A percentile compares a stretch with the other conserved stretches of the same genome.
Conservation (phyloP, 495 filamentous ascomycete genomes). For the Lepidopterella palustris region DNA sequence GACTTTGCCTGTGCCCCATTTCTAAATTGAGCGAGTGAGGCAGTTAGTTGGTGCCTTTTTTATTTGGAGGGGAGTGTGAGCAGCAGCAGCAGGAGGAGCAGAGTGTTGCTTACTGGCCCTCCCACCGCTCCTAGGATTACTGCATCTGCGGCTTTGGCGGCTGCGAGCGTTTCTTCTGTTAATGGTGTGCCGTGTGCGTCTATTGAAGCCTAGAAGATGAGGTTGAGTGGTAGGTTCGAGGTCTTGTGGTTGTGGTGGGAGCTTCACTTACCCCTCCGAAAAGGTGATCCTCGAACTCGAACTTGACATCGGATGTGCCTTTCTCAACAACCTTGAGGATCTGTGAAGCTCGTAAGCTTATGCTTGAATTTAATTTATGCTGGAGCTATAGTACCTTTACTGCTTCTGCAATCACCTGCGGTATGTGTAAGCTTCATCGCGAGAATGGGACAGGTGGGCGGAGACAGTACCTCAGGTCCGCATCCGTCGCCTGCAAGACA, state of each 20-base stretch:
- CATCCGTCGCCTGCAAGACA: constrained; percentile 72
- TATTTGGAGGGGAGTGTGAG: background rate
- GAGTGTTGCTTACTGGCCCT: constrained; percentile 58
- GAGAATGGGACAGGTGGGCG: background rate
- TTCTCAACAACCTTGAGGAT: constrained; percentile 71
- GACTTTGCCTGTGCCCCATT: constrained; percentile 90
- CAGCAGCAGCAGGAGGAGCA: background rate
- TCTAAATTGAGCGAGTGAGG: constrained; percentile 31
- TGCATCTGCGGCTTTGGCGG: constrained; percentile 85
- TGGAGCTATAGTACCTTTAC: constrained; percentile 59
- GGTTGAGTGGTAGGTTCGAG: background rate
- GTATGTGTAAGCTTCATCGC: constrained; percentile 4
- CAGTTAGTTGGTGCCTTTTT: constrained; percentile 7
- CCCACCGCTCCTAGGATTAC: constrained; percentile 93
- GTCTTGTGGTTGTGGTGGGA: constrained; percentile 1
- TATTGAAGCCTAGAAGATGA: constrained; percentile 65
- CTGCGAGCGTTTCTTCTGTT: constrained; percentile 75
- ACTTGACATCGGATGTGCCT: constrained; percentile 58
- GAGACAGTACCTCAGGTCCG: constrained; percentile 74
- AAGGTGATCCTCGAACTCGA: constrained; percentile 89
- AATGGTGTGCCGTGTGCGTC: constrained; percentile 70
- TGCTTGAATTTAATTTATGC: background rate
- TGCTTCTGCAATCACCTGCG: constrained; percentile 61
- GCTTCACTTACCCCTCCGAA: constrained; percentile 87
- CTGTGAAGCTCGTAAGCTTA: constrained; percentile 36